Evolutionary conservation across 768 basidiomycete genomes (phyloP), one percentile per base, ranked within the genome.

Genomic region (Lactarius deliciosus): DNA sequence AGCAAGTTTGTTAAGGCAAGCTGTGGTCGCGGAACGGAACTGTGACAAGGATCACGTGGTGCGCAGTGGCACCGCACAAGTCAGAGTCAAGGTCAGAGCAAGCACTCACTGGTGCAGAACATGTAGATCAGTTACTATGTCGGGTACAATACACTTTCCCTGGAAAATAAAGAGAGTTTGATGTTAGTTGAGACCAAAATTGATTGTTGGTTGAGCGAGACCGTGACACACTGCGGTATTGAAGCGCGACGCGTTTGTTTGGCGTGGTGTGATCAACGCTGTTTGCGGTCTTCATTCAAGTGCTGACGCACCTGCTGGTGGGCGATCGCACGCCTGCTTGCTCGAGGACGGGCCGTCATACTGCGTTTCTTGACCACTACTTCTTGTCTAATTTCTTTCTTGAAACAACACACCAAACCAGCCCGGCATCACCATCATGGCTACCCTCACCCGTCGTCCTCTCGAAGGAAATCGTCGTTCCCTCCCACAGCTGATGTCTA

Each of bases 181-280:
- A 18, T 16, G 41, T 18, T 41, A 18, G 11, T 25, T 53, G 50
- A 25, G 13, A 53, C 50, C 25, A 53, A 53, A 15, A 25, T 53
- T 53, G 22, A 2, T 53, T 25, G 50, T 25, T 53, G 25, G 50
- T 53, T 53, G 50, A 5, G 25, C 50, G 25, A 50, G 47, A 34
- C 34, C 47, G 50, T 53, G 50, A 53, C 56, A 30, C 9, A 25
- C 3, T 8, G 16, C 30, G 11, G 3, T 3, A 63, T 18, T 28
- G 16, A 56, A 50, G 54, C 68, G 68, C 68, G 69, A 69, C 70
- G 70, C 70, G 70, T 70, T 71, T 71, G 65, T 71, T 71, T 71
- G 65, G 65, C 50, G 25, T 53, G 50, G 25, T 53, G 50, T 53
- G 25, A 28, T 53, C 50, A 53, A 53, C 50, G 50, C 50, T 53